Conservation (phyloP, 768 basidiomycete species). For the Hebeloma cylindrosporum region DNA sequence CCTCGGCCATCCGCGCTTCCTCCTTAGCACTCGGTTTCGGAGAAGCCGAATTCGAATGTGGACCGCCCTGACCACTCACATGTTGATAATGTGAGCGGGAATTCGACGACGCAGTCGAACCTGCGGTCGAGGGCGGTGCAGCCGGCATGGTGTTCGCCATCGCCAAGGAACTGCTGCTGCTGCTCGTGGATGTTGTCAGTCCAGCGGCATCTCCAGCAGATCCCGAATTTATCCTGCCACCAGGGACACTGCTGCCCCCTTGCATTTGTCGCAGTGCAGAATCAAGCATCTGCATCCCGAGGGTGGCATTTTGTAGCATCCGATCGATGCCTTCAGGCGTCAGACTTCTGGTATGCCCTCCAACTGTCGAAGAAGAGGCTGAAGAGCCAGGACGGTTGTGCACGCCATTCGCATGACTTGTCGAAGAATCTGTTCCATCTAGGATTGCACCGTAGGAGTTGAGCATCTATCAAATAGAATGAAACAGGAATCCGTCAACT, state of each 20-base stretch:
- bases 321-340: constrained; percentile 36
- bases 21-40: constrained; percentile 14
- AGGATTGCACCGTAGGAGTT: constrained; percentile 34
- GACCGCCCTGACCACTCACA: background rate
- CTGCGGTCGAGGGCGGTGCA: constrained; percentile 6
- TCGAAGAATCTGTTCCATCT: constrained; percentile 24
- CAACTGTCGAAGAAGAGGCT: constrained; percentile 12
- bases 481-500: background rate
- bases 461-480: constrained; percentile 15
- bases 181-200: background rate
- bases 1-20: constrained; percentile 14
- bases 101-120: constrained; percentile 7
- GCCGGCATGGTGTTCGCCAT: constrained; percentile 11
- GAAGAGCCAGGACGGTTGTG: constrained; percentile 20
- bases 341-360: constrained; percentile 7
- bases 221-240: background rate
- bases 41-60: constrained; percentile 10
- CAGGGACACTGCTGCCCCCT: constrained; percentile 8
- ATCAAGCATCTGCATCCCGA: constrained; percentile 48
- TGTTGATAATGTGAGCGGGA: background rate
- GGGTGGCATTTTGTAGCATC: constrained; percentile 44
- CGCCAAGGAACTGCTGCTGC: constrained; percentile 18
- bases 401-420: background rate
- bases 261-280: constrained; percentile 27
- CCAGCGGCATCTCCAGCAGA: background rate